These are phyloP conservation scores for Novymonas esmeraldas DNA, from an alignment of 208 protist genomes.

Conservation along the genomic window DNA sequence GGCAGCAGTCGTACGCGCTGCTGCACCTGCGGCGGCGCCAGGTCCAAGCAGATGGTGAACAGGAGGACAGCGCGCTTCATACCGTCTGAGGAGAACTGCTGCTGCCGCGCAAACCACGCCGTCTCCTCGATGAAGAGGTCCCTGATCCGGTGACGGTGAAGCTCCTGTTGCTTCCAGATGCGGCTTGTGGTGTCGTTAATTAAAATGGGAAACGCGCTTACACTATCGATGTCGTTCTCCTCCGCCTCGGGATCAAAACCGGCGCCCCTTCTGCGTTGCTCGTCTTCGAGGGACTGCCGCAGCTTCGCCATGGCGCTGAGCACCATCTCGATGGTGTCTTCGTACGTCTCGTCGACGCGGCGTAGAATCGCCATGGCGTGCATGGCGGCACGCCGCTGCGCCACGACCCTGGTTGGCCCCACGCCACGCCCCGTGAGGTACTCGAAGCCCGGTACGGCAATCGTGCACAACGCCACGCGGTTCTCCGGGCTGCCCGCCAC, in stretches of 20 bases:
- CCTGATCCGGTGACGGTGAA: background rate
- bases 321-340: too few species aligned
- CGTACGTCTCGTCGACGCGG: conserved; percentile 78
- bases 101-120: background rate
- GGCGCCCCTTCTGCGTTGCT: background rate
- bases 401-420: conserved; percentile 49
- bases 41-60: conserved; percentile 65
- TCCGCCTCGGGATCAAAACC: too few species aligned
- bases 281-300: background rate
- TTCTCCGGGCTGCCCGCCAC: conserved; percentile 51
- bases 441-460: conserved; percentile 69
- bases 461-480: conserved; percentile 58
- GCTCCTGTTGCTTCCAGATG: background rate
- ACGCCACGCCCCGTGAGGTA: conserved; percentile 68
- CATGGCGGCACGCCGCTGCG: conserved; percentile 75
- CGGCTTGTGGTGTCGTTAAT: conserved; percentile 8
- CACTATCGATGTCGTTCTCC: conserved; percentile 33
- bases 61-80: conserved; percentile 67
- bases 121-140: conserved; percentile 3
- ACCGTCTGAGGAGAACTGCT: conserved; percentile 45
- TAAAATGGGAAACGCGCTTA: conserved; percentile 28
- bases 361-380: conserved; percentile 75
- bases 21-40: conserved; percentile 38
- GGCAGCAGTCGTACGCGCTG: conserved; percentile 37
- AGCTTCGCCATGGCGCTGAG: too few species aligned